Conservation (phyloP, 345 rosid species). For the Arabidopsis arenosa region DNA sequence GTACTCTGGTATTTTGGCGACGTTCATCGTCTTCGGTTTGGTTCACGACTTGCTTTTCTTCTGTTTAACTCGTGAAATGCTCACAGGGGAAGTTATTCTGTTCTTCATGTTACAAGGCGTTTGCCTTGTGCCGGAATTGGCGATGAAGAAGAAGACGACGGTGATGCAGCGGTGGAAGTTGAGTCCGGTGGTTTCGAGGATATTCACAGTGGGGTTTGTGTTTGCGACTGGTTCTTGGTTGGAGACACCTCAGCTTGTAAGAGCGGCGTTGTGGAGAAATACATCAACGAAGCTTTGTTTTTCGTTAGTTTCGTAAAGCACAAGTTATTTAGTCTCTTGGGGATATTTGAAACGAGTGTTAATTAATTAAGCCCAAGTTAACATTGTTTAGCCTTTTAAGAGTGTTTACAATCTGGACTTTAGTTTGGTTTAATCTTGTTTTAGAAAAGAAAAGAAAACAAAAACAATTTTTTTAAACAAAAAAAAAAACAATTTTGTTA, state of each 20-base stretch:
- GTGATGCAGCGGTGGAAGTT: constrained; percentile 20
- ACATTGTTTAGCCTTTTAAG: no score
- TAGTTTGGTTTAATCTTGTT: no score
- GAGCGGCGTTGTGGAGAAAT: constrained; percentile 28
- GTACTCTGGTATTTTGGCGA: constrained; percentile 18
- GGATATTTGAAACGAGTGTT: no score
- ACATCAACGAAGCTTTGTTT: background rate
- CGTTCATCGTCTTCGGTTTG: constrained; percentile 44
- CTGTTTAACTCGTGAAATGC: constrained; percentile 35
- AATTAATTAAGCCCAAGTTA: no score
- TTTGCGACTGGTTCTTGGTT: constrained; percentile 42
- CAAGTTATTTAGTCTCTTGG: background rate
- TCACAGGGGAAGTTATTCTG: constrained; percentile 31
- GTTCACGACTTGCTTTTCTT: constrained; percentile 47
- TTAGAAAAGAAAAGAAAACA: no score
- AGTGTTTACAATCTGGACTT: no score
- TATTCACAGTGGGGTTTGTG: constrained; percentile 47
- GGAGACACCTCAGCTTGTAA: constrained; percentile 42
- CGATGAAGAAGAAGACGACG: constrained; percentile 39
- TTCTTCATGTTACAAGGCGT: constrained; percentile 50
- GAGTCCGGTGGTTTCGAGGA: constrained; percentile 33
- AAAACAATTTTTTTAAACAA: no score
- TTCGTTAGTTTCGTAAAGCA: background rate
- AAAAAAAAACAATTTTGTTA: no score
- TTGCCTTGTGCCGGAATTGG: constrained; percentile 42